phyloP scores from a whole-genome alignment of 2,329 filamentous ascomycete species.

The Fusarium cyanostomum region DNA sequence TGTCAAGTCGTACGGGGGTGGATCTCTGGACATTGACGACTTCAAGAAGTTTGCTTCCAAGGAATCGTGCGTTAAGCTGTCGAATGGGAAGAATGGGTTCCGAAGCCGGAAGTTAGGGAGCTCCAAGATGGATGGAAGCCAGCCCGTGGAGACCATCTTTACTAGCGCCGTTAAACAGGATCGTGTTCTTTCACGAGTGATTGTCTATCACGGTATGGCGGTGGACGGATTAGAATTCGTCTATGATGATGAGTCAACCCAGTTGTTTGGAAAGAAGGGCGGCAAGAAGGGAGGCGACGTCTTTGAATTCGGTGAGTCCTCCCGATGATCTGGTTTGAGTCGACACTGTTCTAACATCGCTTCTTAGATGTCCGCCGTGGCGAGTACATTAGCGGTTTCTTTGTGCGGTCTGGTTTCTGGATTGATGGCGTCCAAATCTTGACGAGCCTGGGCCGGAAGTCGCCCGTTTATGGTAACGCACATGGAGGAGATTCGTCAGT shows the following conservation, averaged over 20 bases:
- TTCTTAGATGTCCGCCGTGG: slow-evolving; percentile 82
- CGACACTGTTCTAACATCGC: slow-evolving; percentile 26
- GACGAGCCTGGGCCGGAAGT: slow-evolving; percentile 88
- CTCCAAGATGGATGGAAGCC: slow-evolving; percentile 74
- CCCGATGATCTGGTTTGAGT: neutral
- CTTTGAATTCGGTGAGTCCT: slow-evolving; percentile 77
- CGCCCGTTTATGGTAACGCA: slow-evolving; percentile 83
- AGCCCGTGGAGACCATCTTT: slow-evolving; percentile 78
- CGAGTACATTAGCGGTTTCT: slow-evolving; percentile 88
- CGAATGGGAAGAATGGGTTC: slow-evolving; percentile 75
- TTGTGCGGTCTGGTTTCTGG: slow-evolving; percentile 80
- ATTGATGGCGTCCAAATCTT: slow-evolving; percentile 91
- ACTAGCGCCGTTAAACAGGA: slow-evolving; percentile 73
- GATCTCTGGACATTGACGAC: slow-evolving; percentile 80
- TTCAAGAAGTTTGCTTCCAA: slow-evolving; percentile 77
- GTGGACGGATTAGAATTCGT: slow-evolving; percentile 91
- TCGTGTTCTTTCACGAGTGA: slow-evolving; percentile 78
- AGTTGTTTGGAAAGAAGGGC: slow-evolving; percentile 85
- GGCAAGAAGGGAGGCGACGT: slow-evolving; percentile 75
- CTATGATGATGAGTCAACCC: slow-evolving; percentile 86
- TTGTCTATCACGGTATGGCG: slow-evolving; percentile 79
- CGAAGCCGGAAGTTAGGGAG: slow-evolving; percentile 78
- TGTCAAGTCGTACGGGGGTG: slow-evolving; percentile 80
- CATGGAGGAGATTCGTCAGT: slow-evolving; percentile 84
- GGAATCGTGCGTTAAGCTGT: slow-evolving; percentile 76